Evolutionary conservation across 208 protist genomes (phyloP), one percentile per base, ranked within the genome.

Genomic region (Trypanosomatidae sp.): DNA sequence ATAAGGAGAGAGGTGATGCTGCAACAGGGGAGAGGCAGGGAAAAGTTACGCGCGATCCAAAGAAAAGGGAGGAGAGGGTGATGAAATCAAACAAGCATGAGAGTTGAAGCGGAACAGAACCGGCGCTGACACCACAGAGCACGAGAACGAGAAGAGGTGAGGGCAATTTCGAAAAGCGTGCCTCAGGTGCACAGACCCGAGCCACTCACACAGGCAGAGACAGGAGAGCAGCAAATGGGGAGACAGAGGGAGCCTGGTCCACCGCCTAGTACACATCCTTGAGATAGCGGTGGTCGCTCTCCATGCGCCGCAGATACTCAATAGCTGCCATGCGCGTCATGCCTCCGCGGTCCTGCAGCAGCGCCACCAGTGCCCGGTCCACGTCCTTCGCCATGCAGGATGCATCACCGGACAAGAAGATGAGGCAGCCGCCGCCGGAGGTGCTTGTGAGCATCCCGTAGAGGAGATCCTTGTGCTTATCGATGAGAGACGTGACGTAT

Each of bases 381-480:
- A 99, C 97, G 62, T 96, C 91, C 66, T 87, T 86, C 3, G 97
- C 95, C 97, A 99, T 98, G 58, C 81, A 70, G 17, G 86, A 86
- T 0, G 95, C 98, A 66, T 99, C 95, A 52, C 94, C 93, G 60
- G 91, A 98, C 12, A 98, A 74, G 77, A 95, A 98, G 33, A 98
- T 28, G 47, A 91, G 49, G 39, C 88, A 86, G 13, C 79, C 85
- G 25, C 73, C 84, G 12, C 73, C 76, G 22, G 39, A 33, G 22
- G 64, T 79, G 56, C 50, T 83, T 22, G 65, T 88, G 43, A 95
- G 74, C 62, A 92, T 77, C 19, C 73, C 62, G 60, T 80, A 80
- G 15, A 95, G 71, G 25, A 79, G 66, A 62, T 95, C 85, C 49
- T 79, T 88, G 66, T 94, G 81, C 49, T 87, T 85, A 15, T 95